Percentiles rank a stretch among this genome's conserved stretches.
Evolutionary conservation across 208 protist genomes (phyloP).

Genomic region (Crithidia bombi): DNA sequence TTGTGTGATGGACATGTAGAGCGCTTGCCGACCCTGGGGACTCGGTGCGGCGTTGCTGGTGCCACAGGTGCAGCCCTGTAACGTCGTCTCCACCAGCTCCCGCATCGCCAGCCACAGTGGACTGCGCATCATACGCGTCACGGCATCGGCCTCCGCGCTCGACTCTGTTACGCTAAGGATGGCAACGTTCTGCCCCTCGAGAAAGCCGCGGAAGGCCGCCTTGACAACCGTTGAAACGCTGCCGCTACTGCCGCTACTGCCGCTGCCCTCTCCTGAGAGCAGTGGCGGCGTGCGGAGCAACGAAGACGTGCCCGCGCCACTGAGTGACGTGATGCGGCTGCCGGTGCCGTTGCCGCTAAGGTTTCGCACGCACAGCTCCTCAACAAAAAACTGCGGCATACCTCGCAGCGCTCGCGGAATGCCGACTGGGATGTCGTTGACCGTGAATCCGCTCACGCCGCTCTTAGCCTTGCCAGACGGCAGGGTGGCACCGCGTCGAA

Average conservation of each 20-base stretch:
- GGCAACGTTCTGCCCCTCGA: conserved; percentile 35
- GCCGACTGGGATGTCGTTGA: conserved; percentile 14
- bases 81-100: conserved; percentile 24
- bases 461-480: conserved; percentile 1
- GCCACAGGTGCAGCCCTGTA: not conserved
- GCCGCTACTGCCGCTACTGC: not conserved
- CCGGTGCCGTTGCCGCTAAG: not conserved
- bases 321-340: not conserved
- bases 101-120: conserved; percentile 37
- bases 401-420: not conserved
- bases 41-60: not conserved
- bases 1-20: conserved; percentile 54
- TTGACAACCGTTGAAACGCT: conserved; percentile 16
- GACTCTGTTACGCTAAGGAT: conserved; percentile 33
- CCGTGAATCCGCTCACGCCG: conserved; percentile 3
- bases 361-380: conserved; percentile 9
- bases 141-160: conserved; percentile 22
- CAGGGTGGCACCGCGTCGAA: not conserved
- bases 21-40: not conserved
- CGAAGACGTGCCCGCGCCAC: not conserved
- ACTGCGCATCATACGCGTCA: conserved; percentile 31
- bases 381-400: conserved; percentile 11
- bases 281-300: not conserved
- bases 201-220: conserved; percentile 30
- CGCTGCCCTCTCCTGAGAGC: not conserved